These are phyloP conservation scores for Silene latifolia DNA, from an alignment of 148 eudicot species.

Conservation along the genomic window DNA sequence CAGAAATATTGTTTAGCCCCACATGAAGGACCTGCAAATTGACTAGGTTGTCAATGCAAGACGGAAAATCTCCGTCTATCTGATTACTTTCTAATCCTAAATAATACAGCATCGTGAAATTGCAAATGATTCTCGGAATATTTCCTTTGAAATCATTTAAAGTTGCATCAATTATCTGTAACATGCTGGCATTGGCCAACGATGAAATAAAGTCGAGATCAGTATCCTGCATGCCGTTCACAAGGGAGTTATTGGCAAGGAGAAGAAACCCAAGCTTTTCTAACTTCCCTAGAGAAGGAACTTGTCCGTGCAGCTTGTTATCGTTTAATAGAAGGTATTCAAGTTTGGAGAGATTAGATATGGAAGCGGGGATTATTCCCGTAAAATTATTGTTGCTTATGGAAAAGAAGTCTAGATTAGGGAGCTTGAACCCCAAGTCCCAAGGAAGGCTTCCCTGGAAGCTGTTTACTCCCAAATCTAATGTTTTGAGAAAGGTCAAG, in stretches of 20 bases:
- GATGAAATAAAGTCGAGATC: conserved; percentile 28
- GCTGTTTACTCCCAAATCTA: background rate
- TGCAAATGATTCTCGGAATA: conserved; percentile 27
- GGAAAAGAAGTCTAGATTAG: conserved; percentile 5
- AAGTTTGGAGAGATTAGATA: conserved; percentile 21
- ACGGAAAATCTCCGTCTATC: conserved; percentile 30
- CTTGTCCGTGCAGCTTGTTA: conserved; percentile 18
- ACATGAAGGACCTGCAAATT: conserved; percentile 4
- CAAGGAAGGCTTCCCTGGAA: conserved; percentile 24
- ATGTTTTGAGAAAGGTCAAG: background rate
- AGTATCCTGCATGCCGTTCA: conserved; percentile 7
- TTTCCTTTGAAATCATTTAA: conserved; percentile 28
- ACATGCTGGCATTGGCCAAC: conserved; percentile 26
- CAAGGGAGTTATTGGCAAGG: conserved; percentile 26
- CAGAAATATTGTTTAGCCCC: conserved; percentile 18
- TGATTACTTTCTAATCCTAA: conserved; percentile 15
- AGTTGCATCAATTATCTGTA: background rate
- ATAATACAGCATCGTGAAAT: conserved; percentile 27
- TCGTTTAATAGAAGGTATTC: background rate
- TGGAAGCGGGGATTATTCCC: conserved; percentile 14
- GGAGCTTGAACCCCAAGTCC: conserved; percentile 8
- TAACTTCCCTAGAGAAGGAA: conserved; percentile 13
- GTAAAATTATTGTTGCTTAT: conserved; percentile 1
- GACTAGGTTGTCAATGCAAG: conserved; percentile 21
- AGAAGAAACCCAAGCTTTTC: background rate